Evolutionary conservation across 2,329 filamentous ascomycete species (phyloP).

Genomic region (Sordariomycetes sp.): DNA sequence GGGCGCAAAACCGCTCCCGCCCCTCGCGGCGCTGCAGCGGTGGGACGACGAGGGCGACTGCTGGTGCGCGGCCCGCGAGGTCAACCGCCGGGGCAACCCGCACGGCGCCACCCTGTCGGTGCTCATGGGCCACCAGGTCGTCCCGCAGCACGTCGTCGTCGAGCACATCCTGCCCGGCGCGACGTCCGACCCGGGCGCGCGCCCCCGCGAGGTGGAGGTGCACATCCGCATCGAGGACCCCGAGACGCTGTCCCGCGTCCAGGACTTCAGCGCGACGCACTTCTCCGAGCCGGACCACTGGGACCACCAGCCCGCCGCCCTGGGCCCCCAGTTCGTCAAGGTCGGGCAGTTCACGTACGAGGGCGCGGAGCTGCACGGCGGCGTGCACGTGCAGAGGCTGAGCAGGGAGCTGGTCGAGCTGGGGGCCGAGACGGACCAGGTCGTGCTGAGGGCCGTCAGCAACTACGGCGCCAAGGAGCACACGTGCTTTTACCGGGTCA

Average conservation of each 20-base stretch:
- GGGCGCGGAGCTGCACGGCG: conserved; percentile 28
- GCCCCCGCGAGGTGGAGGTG: conserved; percentile 61
- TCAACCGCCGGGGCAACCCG: conserved; percentile 28
- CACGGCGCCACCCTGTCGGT: conserved; percentile 59
- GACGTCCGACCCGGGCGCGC: conserved; percentile 50
- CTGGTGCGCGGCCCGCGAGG: conserved; percentile 60
- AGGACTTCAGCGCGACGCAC: conserved; percentile 31
- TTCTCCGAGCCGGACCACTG: conserved; percentile 23
- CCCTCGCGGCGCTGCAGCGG: conserved; percentile 46
- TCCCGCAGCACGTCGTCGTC: conserved; percentile 60
- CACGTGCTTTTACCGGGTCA: conserved; percentile 58
- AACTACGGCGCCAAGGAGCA: conserved; percentile 51
- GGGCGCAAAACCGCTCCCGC: conserved; percentile 18
- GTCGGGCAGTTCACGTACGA: conserved; percentile 48
- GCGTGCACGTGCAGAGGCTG: conserved; percentile 43
- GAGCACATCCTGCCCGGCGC: conserved; percentile 60
- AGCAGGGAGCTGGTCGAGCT: conserved; percentile 39
- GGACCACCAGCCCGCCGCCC: conserved; percentile 17
- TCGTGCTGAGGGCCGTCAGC: conserved; percentile 45
- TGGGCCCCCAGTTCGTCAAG: conserved; percentile 39
- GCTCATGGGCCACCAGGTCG: conserved; percentile 44
- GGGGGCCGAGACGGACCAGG: conserved; percentile 35
- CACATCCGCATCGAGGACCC: conserved; percentile 51
- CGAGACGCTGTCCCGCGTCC: conserved; percentile 26
- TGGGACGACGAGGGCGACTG: conserved; percentile 82